Base-by-base conservation (phyloP, 129 eudicot species). In the Kitagawia praeruptora region DNA sequence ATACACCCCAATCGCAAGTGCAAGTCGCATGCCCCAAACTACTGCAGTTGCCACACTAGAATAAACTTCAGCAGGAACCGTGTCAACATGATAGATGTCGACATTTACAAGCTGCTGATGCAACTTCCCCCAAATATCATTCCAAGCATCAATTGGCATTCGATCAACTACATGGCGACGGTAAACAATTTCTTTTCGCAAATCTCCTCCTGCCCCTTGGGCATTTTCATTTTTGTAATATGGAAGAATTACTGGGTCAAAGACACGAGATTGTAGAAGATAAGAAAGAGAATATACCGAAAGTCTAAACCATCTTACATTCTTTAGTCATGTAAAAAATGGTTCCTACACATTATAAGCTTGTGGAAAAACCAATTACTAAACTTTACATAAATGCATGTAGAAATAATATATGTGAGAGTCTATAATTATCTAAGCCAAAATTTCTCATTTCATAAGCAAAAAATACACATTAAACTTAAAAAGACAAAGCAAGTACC, bases 21-120 rank as follows among this genome's bases (percentile, higher is more conserved):
- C 96, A 81, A 94, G 91, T 81, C 98, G 85, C 98, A 94, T 90
- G 42, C 96, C 92, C 98, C 98, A 94, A 47, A 94, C 93, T 80
- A 91, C 98, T 78, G 92, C 91, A 54, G 96, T 91, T 51, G 97
- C 96, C 70, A 87, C 91, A 79, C 92, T 80, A 25, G 97, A 83
- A 82, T 91, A 94, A 31, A 91, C 89, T 79, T 91, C 93, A 38
- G 85, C 87, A 76, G 88, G 89, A 83, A 88, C 91, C 3, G 86
- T 86, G 80, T 89, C 88, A 76, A 54, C 88, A 81, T 91, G 84
- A 51, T 84, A 78, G 78, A 94, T 92, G 82, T 94, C 98, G 72
- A 94, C 97, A 75, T 94, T 94, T 74, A 89, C 96, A 61, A 94
- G 76, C 81, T 94, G 98, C 70, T 91, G 96, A 87, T 94, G 97